Percentiles rank a stretch among this genome's conserved stretches.
Conservation (phyloP, 148 eudicot genomes). For the Talinum fruticosum region DNA sequence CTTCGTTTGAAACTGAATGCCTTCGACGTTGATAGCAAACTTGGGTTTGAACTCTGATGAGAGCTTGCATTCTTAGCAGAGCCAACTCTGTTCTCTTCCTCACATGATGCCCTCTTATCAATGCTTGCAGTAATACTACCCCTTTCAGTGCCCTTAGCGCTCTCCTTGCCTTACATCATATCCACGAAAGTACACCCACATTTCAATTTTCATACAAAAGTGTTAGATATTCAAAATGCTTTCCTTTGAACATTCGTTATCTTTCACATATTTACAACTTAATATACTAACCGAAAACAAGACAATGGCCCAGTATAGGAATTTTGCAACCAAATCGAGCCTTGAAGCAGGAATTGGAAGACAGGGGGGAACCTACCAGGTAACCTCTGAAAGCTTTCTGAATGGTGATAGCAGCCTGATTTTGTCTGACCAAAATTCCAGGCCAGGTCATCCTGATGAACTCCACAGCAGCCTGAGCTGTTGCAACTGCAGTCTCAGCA, state of each 20-base stretch:
- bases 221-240: background rate
- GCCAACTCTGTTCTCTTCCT: constrained; percentile 70
- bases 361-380: constrained; percentile 41
- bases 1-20: constrained; percentile 45
- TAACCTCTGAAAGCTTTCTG: constrained; percentile 78
- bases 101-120: constrained; percentile 79
- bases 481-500: constrained; percentile 72
- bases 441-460: constrained; percentile 47
- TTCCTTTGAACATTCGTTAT: background rate
- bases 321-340: background rate
- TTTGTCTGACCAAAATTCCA: constrained; percentile 27
- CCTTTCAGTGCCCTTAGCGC: constrained; percentile 83
- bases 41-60: constrained; percentile 60
- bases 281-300: background rate
- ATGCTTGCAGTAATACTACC: constrained; percentile 79
- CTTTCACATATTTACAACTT: background rate
- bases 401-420: constrained; percentile 53
- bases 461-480: constrained; percentile 70
- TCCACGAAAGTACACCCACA: background rate
- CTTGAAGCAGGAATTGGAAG: no score
- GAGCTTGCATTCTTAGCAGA: constrained; percentile 70
- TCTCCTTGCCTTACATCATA: constrained; percentile 61
- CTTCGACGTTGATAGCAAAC: constrained; percentile 65
- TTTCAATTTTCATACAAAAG: constrained; percentile 1
- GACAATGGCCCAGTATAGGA: no score